Evolutionary conservation across 202 grass and related monocot species (phyloP).

Genomic region (Setaria viridis): DNA sequence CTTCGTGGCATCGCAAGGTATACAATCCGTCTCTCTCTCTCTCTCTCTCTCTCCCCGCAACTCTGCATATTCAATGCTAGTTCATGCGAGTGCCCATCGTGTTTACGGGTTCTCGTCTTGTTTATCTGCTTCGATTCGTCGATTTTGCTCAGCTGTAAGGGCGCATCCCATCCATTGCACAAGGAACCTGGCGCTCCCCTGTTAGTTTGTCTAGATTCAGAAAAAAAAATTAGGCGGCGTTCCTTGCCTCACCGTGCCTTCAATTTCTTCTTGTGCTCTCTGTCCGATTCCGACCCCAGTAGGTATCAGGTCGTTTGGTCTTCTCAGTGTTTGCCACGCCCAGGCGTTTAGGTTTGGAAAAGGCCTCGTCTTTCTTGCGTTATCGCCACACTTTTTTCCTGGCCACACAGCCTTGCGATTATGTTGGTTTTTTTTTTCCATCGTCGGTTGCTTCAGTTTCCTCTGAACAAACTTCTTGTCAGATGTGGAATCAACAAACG

Average conservation of each 20-base stretch:
- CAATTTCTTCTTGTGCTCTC: not conserved
- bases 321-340: no score
- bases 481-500: not conserved
- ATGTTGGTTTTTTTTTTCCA: not conserved
- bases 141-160: not conserved
- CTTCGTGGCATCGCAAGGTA: conserved; percentile 38
- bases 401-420: not conserved
- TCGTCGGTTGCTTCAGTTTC: not conserved
- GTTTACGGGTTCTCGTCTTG: not conserved
- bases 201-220: not conserved
- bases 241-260: not conserved
- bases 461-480: not conserved
- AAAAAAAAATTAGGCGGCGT: not conserved
- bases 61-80: not conserved
- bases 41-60: not conserved
- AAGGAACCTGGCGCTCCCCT: not conserved
- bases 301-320: not conserved
- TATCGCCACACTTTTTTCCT: not conserved
- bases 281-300: no score
- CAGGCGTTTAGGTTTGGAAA: not conserved
- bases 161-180: not conserved
- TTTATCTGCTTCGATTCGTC: not conserved
- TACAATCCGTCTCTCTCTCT: not conserved
- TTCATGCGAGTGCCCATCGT: not conserved
- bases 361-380: not conserved